Evolutionary conservation across 2,329 filamentous ascomycete genomes (phyloP).

Genomic region (Thelonectria discophora): DNA sequence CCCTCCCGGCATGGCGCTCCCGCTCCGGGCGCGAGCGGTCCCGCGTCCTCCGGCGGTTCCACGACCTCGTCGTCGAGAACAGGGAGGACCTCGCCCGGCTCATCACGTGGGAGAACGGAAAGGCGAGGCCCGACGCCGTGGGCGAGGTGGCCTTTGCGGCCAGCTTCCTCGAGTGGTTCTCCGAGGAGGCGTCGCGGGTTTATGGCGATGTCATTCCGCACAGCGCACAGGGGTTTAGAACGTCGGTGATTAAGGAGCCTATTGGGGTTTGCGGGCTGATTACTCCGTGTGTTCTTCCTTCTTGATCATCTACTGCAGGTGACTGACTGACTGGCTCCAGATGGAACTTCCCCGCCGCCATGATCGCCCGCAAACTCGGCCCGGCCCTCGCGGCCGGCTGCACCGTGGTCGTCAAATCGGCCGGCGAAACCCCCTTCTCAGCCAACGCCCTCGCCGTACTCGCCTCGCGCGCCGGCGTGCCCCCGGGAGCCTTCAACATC

Average conservation of each 20-base stretch:
- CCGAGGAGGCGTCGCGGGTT: conserved; percentile 63
- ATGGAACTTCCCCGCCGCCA: conserved; percentile 70
- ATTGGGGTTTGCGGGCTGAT: conserved; percentile 48
- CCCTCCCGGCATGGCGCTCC: conserved; percentile 65
- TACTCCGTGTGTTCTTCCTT: conserved; percentile 54
- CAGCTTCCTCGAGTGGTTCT: conserved; percentile 68
- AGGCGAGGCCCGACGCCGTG: conserved; percentile 66
- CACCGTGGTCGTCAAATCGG: conserved; percentile 76
- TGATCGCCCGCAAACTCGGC: conserved; percentile 57
- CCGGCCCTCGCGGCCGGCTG: conserved; percentile 74
- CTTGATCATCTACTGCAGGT: background rate
- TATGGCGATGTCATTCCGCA: conserved; percentile 68
- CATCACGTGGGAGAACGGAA: conserved; percentile 76
- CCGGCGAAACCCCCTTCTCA: conserved; percentile 76
- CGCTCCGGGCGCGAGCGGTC: conserved; percentile 66
- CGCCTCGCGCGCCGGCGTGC: conserved; percentile 74
- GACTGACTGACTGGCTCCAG: conserved; percentile 53
- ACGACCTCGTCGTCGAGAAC: conserved; percentile 69
- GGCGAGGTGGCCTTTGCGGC: conserved; percentile 65
- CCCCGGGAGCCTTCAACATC: conserved; percentile 62
- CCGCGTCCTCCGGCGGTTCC: conserved; percentile 67
- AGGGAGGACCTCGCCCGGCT: conserved; percentile 70
- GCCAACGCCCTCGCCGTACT: conserved; percentile 74
- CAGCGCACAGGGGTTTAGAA: conserved; percentile 63
- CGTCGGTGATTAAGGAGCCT: conserved; percentile 20